Conservation (phyloP, 768 basidiomycete species). For the Hygrophorus russula region DNA sequence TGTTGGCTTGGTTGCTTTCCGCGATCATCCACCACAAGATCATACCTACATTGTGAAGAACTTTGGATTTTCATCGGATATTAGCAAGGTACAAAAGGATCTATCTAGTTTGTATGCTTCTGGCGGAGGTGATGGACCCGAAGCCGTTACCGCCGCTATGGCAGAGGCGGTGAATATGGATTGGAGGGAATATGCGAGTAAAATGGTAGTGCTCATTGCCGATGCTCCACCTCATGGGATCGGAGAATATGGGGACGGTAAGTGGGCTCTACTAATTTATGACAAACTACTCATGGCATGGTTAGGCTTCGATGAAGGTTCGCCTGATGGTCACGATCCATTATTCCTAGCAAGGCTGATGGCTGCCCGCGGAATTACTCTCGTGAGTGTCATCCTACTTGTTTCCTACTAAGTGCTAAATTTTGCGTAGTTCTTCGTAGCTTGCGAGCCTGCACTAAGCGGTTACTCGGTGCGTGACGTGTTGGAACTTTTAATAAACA, state of each 20-base stretch:
- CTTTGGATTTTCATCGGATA: slow-evolving; percentile 91
- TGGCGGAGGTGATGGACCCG: slow-evolving; percentile 91
- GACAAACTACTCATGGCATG: slow-evolving; percentile 8
- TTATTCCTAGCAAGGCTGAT: slow-evolving; percentile 77
- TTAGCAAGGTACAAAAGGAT: slow-evolving; percentile 74
- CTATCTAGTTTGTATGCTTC: slow-evolving; percentile 79
- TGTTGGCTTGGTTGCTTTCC: slow-evolving; percentile 87
- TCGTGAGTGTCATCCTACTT: slow-evolving; percentile 39
- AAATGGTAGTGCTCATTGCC: slow-evolving; percentile 94
- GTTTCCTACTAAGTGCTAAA: slow-evolving; percentile 6
- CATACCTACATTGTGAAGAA: slow-evolving; percentile 90
- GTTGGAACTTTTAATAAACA: slow-evolving; percentile 3
- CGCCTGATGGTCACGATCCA: slow-evolving; percentile 90
- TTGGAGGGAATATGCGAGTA: slow-evolving; percentile 81
- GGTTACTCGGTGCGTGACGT: slow-evolving; percentile 65
- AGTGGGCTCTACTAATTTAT: slow-evolving; percentile 15
- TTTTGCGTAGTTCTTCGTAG: slow-evolving; percentile 81
- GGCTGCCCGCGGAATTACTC: slow-evolving; percentile 83
- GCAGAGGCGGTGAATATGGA: slow-evolving; percentile 82
- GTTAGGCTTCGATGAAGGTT: slow-evolving; percentile 85
- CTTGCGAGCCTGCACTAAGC: slow-evolving; percentile 92
- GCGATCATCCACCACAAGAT: slow-evolving; percentile 96
- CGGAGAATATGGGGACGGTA: slow-evolving; percentile 94
- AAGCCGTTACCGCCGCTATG: slow-evolving; percentile 91
- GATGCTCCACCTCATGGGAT: slow-evolving; percentile 98